A percentile compares a stretch with the other conserved stretches of the same genome.
Conservation (phyloP, 106 monocot species). For the Gastrodia elata region DNA sequence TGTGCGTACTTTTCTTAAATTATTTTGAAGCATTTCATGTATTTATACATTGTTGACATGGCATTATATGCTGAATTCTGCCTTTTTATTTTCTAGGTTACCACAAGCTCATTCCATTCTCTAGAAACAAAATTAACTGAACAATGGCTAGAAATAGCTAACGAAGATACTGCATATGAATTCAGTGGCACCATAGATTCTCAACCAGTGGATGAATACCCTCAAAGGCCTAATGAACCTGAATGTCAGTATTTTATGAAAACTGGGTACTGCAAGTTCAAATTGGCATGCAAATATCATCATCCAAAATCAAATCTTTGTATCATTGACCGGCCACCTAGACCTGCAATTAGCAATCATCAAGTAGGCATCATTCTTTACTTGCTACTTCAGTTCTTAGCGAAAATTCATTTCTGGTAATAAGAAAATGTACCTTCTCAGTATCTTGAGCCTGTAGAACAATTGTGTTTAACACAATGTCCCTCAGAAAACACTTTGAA, state of each 20-base stretch:
- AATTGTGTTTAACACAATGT: slow-evolving; percentile 10
- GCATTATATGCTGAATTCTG: background rate
- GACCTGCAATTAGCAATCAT: slow-evolving; percentile 34
- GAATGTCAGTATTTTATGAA: background rate
- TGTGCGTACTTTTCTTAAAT: no score
- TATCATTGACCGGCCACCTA: slow-evolving; percentile 9
- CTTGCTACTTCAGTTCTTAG: slow-evolving; percentile 24
- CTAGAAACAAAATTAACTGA: background rate
- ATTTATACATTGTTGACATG: background rate
- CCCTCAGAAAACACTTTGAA: slow-evolving; percentile 12
- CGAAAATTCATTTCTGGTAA: slow-evolving; percentile 6
- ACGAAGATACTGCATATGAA: background rate
- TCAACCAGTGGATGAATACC: background rate
- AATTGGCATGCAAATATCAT: background rate
- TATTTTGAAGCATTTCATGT: no score
- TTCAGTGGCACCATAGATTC: background rate
- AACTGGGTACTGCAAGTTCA: background rate
- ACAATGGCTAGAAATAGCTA: background rate
- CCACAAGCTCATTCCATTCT: background rate
- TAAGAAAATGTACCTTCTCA: slow-evolving; percentile 10
- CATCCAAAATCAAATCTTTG: background rate
- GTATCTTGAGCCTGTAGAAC: background rate
- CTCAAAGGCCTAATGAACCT: background rate
- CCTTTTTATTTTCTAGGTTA: background rate
- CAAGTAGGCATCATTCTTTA: slow-evolving; percentile 47